A percentile compares a stretch with the other conserved stretches of the same genome.
Conservation (phyloP, 2,329 filamentous ascomycete genomes). For the Colletotrichum australisinense region DNA sequence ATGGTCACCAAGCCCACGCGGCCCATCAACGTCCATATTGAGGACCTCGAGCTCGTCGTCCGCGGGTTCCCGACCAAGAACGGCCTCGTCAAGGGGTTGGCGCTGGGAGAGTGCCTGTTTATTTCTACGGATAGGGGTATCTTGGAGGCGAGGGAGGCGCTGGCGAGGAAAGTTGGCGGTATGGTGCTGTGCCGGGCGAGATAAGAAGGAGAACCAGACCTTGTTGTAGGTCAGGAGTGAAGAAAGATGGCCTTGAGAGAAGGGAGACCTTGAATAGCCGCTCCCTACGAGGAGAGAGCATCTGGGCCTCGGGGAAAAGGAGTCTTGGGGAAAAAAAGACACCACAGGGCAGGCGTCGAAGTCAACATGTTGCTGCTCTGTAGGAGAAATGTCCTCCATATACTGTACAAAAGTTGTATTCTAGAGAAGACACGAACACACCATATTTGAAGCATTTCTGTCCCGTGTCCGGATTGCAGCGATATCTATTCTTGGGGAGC, state of each 20-base stretch:
- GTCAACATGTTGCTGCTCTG: constrained; percentile 1
- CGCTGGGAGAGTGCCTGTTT: constrained; percentile 85
- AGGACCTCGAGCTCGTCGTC: constrained; percentile 72
- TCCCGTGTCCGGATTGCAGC: neutral
- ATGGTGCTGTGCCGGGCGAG: constrained; percentile 79
- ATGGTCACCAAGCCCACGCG: constrained; percentile 81
- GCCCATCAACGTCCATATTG: constrained; percentile 72
- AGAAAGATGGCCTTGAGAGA: neutral
- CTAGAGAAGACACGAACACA: constrained; percentile 32
- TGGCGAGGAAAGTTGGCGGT: constrained; percentile 85
- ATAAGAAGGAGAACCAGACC: constrained; percentile 41
- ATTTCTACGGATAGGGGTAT: constrained; percentile 82
- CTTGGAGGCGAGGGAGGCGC: constrained; percentile 84
- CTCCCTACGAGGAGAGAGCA: neutral
- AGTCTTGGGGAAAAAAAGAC: constrained; percentile 14
- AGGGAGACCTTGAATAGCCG: neutral
- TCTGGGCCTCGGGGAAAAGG: neutral
- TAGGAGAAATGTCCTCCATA: constrained; percentile 17
- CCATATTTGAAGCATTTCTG: constrained; percentile 10
- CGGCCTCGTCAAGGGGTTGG: constrained; percentile 79
- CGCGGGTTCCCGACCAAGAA: constrained; percentile 74
- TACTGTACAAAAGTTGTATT: constrained; percentile 34
- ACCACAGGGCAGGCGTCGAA: neutral
- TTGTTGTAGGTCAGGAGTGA: neutral
- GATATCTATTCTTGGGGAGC: neutral